phyloP scores from a whole-genome alignment of 768 basidiomycete species.

The Lentinula raphanica region DNA sequence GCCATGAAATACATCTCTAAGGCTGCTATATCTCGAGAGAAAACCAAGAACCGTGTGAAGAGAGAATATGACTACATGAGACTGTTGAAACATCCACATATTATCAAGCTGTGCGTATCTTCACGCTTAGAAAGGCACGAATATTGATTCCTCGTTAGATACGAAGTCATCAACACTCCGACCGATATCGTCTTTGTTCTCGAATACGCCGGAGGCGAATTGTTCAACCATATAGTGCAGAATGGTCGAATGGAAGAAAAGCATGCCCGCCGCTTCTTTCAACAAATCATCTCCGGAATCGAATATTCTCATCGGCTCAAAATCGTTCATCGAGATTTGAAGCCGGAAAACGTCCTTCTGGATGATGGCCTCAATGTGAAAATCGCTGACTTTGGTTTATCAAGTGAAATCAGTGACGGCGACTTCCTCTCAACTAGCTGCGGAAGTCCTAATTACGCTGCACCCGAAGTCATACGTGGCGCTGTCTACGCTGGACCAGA shows the following conservation, averaged over 20 bases:
- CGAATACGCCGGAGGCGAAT: conserved; percentile 92
- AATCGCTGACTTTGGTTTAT: conserved; percentile 98
- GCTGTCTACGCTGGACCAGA: conserved; percentile 95
- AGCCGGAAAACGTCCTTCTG: conserved; percentile 91
- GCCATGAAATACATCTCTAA: conserved; percentile 98
- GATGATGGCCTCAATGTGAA: conserved; percentile 88
- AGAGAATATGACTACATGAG: conserved; percentile 98
- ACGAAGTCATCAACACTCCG: conserved; percentile 87
- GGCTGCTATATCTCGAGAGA: conserved; percentile 85
- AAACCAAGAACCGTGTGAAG: conserved; percentile 88
- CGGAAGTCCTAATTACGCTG: conserved; percentile 97
- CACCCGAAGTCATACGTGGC: conserved; percentile 95
- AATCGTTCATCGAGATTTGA: conserved; percentile 97
- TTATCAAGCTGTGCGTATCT: conserved; percentile 84
- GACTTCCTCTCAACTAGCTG: conserved; percentile 97
- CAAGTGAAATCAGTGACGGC: conserved; percentile 93
- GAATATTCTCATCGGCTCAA: conserved; percentile 95
- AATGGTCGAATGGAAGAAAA: conserved; percentile 87
- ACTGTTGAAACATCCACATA: conserved; percentile 89
- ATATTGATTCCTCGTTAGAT: conserved; percentile 33
- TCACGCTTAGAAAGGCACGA: conserved; percentile 9
- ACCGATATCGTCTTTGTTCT: conserved; percentile 98
- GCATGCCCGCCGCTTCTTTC: conserved; percentile 91
- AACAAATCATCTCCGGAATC: conserved; percentile 96
- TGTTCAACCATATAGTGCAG: conserved; percentile 94